These are phyloP conservation scores for Mycena filopes DNA, from an alignment of 768 basidiomycete species.

Conservation along the genomic window DNA sequence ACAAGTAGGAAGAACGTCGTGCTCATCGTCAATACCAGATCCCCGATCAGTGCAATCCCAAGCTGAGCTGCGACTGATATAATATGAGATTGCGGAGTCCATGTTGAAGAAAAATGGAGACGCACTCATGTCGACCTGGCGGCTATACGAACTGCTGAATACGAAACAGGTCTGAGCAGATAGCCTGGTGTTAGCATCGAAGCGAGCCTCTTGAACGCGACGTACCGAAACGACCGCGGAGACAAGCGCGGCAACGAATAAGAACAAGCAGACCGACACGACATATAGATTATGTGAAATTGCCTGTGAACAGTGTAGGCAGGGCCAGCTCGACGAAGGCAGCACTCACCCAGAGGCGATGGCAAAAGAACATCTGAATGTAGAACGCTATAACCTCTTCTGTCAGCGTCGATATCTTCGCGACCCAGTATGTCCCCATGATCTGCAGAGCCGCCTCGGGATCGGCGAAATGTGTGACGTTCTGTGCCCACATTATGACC, in stretches of 20 bases:
- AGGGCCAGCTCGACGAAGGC: too few species aligned
- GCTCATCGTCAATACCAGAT: neutral
- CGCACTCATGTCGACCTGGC: neutral
- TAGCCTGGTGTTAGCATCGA: too few species aligned
- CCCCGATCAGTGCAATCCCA: neutral
- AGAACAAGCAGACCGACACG: neutral
- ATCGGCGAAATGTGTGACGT: neutral
- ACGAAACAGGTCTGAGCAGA: too few species aligned
- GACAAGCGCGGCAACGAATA: too few species aligned
- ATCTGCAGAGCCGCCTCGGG: too few species aligned
- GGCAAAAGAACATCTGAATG: neutral
- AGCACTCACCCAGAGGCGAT: constrained; percentile 2
- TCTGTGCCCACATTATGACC: neutral
- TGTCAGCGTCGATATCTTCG: neutral
- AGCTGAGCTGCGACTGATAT: neutral
- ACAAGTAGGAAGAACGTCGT: neutral
- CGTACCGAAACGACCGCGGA: too few species aligned
- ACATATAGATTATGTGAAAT: neutral
- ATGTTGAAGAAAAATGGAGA: too few species aligned
- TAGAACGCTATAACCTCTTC: neutral
- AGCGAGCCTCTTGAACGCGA: too few species aligned
- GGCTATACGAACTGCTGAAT: too few species aligned
- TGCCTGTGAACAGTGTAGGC: neutral
- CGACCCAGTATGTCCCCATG: neutral
- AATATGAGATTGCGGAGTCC: too few species aligned